Evolutionary conservation across 2,329 filamentous ascomycete genomes (phyloP).

Genomic region (Endocalyx cinctus): DNA sequence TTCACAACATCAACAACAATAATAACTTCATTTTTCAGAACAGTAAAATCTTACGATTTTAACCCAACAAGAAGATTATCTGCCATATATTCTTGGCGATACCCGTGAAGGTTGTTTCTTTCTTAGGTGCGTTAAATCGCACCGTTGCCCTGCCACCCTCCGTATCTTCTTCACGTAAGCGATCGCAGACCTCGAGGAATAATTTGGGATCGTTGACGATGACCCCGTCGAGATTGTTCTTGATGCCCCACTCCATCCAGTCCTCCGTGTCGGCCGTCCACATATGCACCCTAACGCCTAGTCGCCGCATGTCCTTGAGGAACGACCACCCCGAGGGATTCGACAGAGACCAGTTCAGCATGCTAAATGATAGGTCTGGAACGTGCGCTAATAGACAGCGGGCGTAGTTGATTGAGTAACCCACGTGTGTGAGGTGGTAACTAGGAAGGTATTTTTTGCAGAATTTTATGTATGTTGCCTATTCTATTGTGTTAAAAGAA

Average conservation of each 20-base stretch:
- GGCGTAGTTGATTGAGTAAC: conserved; percentile 63
- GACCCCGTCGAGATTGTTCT: conserved; percentile 67
- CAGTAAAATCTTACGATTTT: too few species aligned
- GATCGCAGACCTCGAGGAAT: conserved; percentile 57
- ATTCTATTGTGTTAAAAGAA: not conserved
- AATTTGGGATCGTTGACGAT: conserved; percentile 77
- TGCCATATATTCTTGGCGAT: too few species aligned
- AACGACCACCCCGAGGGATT: conserved; percentile 65
- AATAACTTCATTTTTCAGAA: too few species aligned
- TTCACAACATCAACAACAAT: too few species aligned
- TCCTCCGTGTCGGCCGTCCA: conserved; percentile 84
- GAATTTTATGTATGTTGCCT: conserved; percentile 64
- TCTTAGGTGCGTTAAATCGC: too few species aligned
- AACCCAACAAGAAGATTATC: too few species aligned
- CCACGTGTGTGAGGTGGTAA: conserved; percentile 64
- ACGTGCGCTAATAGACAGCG: conserved; percentile 60
- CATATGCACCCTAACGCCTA: conserved; percentile 59
- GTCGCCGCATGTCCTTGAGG: conserved; percentile 52
- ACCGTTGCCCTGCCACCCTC: too few species aligned
- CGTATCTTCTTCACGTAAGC: too few species aligned
- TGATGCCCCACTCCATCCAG: conserved; percentile 78
- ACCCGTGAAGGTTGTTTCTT: too few species aligned
- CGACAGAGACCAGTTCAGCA: conserved; percentile 64
- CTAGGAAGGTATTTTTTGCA: conserved; percentile 57
- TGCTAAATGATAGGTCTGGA: conserved; percentile 72